Evolutionary conservation across 129 eudicot species (phyloP).

Genomic region (Saposhnikovia divaricata): DNA sequence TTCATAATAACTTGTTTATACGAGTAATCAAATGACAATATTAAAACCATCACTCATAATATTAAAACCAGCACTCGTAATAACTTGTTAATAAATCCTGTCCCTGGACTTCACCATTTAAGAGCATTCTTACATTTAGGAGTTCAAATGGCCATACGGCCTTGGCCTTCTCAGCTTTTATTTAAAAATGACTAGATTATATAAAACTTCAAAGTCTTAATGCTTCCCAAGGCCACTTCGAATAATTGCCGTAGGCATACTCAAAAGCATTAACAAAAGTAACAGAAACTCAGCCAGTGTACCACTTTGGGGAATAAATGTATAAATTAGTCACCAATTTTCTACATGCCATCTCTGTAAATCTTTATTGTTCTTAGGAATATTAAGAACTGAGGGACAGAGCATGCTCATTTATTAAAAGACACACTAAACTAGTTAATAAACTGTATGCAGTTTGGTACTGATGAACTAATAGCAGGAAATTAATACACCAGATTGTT

Average conservation of each 20-base stretch:
- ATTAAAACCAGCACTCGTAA: too few relatives aligned
- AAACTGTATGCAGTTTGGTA: too few relatives aligned
- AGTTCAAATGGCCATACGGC: background rate
- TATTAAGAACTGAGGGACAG: too few relatives aligned
- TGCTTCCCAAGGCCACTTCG: background rate
- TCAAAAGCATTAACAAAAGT: background rate
- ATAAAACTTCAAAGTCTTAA: background rate
- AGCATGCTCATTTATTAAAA: background rate
- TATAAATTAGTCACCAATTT: too few relatives aligned
- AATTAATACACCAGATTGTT: background rate
- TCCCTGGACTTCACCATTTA: background rate
- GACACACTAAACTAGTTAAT: too few relatives aligned
- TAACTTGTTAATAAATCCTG: too few relatives aligned
- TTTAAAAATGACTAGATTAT: background rate
- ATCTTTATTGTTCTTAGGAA: background rate
- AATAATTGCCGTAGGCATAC: background rate
- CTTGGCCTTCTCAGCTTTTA: background rate
- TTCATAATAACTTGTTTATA: too few relatives aligned
- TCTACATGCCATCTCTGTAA: too few relatives aligned
- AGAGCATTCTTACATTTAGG: background rate
- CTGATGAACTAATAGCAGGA: background rate
- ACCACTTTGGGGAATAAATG: background rate
- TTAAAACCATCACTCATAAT: too few relatives aligned
- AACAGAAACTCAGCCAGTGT: background rate
- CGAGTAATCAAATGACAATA: too few relatives aligned